phyloP scores from a whole-genome alignment of 2,329 filamentous ascomycete genomes.

The Alternaria sp. region DNA sequence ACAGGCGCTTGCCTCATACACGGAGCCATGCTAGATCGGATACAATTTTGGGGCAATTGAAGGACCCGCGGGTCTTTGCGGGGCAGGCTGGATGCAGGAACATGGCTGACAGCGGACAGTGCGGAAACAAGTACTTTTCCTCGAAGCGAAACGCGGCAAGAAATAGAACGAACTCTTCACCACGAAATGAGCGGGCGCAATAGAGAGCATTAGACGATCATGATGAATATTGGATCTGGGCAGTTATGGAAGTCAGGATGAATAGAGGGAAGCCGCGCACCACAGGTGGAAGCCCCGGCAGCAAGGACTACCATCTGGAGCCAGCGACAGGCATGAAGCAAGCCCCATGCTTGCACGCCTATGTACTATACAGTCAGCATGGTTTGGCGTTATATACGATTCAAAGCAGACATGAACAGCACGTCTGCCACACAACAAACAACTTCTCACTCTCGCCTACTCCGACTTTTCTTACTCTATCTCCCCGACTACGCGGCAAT shows the following conservation, averaged over 20 bases:
- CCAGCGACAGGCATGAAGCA: neutral
- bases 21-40: neutral
- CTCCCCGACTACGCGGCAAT: neutral
- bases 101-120: constrained; percentile 61
- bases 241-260: neutral
- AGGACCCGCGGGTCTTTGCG: neutral
- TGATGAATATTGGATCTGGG: neutral
- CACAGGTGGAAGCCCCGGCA: neutral
- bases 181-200: neutral
- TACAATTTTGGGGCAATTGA: neutral
- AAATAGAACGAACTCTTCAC: constrained; percentile 32
- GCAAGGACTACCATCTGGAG: neutral
- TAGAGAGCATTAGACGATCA: neutral
- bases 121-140: constrained; percentile 92
- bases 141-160: constrained; percentile 86
- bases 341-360: constrained; percentile 18
- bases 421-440: neutral
- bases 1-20: neutral
- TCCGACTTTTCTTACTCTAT: neutral
- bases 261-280: neutral
- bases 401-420: neutral
- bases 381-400: constrained; percentile 31
- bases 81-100: neutral
- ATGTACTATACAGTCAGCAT: constrained; percentile 40
- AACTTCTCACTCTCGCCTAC: neutral